Evolutionary conservation across 176 grass and related monocot species (phyloP).

Genomic region (Puccinellia tenuiflora): DNA sequence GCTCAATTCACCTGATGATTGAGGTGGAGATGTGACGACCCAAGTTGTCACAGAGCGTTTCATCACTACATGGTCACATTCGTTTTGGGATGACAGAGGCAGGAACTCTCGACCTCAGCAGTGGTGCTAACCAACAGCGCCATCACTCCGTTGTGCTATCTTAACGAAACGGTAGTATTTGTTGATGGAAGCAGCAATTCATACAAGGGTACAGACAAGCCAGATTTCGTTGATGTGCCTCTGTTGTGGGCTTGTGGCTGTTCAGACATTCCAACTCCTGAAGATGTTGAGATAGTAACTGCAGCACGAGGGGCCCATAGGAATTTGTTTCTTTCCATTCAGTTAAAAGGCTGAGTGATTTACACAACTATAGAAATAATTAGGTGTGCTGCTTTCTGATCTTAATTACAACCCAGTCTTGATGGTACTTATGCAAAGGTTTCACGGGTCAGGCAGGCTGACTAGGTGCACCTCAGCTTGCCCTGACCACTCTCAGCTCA

Average conservation of each 20-base stretch:
- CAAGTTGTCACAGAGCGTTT: background rate
- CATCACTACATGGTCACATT: background rate
- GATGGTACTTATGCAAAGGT: too few relatives aligned
- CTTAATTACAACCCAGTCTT: background rate
- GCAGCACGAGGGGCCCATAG: too few relatives aligned
- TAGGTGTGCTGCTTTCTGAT: background rate
- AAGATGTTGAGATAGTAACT: background rate
- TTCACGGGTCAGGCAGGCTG: too few relatives aligned
- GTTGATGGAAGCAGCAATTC: too few relatives aligned
- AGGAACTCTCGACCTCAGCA: constrained; percentile 96
- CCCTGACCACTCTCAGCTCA: too few relatives aligned
- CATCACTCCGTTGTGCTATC: constrained; percentile 25
- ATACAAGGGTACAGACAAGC: too few relatives aligned
- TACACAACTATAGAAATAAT: background rate
- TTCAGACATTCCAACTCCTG: background rate
- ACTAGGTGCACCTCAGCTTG: too few relatives aligned
- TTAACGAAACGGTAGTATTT: background rate
- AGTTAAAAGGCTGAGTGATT: background rate
- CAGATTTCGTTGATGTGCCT: too few relatives aligned
- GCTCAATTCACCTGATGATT: background rate
- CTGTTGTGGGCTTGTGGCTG: too few relatives aligned
- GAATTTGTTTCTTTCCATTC: background rate
- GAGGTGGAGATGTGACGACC: background rate
- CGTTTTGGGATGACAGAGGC: constrained; percentile 59
- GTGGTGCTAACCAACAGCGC: constrained; percentile 63